Conservation (phyloP, 2,329 filamentous ascomycete genomes). For the Ophiostoma sp. region DNA sequence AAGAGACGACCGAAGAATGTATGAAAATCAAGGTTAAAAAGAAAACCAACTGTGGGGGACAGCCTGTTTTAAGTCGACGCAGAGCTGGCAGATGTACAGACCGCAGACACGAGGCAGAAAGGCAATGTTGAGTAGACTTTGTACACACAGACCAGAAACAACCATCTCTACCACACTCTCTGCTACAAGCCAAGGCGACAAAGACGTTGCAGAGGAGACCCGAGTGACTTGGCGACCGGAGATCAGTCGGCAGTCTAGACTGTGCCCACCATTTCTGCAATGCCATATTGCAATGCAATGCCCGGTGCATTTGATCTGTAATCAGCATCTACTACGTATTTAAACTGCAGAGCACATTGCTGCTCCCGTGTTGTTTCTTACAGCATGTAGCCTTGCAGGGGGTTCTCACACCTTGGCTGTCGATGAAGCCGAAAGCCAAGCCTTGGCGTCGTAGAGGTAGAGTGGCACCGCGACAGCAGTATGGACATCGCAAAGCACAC, state of each 20-base stretch:
- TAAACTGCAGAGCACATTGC: background rate
- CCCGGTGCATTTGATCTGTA: background rate
- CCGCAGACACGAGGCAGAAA: background rate
- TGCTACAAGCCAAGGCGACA: conserved; percentile 7
- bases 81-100: background rate
- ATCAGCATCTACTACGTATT: background rate
- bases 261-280: background rate
- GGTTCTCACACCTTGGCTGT: conserved; percentile 3
- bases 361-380: background rate
- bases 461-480: background rate
- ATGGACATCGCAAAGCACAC: background rate
- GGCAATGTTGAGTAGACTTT: too few species aligned
- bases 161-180: conserved; percentile 18
- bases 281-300: background rate
- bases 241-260: background rate
- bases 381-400: conserved; percentile 11
- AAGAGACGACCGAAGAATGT: background rate
- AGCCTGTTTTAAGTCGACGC: background rate
- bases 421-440: background rate
- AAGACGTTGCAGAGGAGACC: conserved; percentile 4
- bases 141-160: background rate
- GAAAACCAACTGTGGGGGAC: background rate
- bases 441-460: background rate
- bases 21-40: background rate
- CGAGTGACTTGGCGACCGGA: background rate